These are phyloP conservation scores for Inosperma sp. DNA, from an alignment of 768 basidiomycete genomes.

Conservation along the genomic window DNA sequence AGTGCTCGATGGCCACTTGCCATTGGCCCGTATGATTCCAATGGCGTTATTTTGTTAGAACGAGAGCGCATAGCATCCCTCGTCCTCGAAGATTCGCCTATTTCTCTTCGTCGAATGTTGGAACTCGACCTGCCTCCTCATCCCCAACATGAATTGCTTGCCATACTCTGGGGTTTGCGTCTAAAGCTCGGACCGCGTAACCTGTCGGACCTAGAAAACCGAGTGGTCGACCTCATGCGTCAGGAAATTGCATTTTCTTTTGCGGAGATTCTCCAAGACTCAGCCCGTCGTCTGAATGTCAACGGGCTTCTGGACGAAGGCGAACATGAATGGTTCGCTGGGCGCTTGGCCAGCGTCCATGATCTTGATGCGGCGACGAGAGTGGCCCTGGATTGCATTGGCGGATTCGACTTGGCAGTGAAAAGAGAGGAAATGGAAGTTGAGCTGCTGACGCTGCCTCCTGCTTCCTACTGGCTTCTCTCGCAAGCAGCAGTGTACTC, in stretches of 20 bases:
- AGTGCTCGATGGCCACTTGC: slow-evolving; percentile 76
- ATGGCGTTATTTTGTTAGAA: slow-evolving; percentile 61
- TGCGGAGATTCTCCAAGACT: slow-evolving; percentile 67
- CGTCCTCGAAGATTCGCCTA: slow-evolving; percentile 62
- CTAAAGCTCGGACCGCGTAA: slow-evolving; percentile 54
- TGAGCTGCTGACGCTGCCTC: slow-evolving; percentile 48
- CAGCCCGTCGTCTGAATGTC: slow-evolving; percentile 50
- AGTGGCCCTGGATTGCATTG: slow-evolving; percentile 62
- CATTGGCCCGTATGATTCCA: slow-evolving; percentile 45
- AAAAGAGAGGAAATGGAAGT: slow-evolving; percentile 76
- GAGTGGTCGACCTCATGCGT: slow-evolving; percentile 58
- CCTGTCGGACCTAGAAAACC: slow-evolving; percentile 53
- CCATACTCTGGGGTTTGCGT: slow-evolving; percentile 59
- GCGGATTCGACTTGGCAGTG: slow-evolving; percentile 63
- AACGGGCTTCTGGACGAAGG: slow-evolving; percentile 56
- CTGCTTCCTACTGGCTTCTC: slow-evolving; percentile 57
- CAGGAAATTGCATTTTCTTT: slow-evolving; percentile 79
- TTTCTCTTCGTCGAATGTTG: slow-evolving; percentile 52
- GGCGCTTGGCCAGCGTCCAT: slow-evolving; percentile 52
- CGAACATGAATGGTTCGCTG: slow-evolving; percentile 54
- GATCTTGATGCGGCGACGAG: slow-evolving; percentile 55
- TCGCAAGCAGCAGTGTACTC: slow-evolving; percentile 62
- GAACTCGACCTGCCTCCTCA: slow-evolving; percentile 42
- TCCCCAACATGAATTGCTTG: slow-evolving; percentile 52
- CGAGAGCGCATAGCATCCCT: slow-evolving; percentile 70